Evolutionary conservation across 306 rosid genomes (phyloP).

Genomic region (Astragalus membranaceus): DNA sequence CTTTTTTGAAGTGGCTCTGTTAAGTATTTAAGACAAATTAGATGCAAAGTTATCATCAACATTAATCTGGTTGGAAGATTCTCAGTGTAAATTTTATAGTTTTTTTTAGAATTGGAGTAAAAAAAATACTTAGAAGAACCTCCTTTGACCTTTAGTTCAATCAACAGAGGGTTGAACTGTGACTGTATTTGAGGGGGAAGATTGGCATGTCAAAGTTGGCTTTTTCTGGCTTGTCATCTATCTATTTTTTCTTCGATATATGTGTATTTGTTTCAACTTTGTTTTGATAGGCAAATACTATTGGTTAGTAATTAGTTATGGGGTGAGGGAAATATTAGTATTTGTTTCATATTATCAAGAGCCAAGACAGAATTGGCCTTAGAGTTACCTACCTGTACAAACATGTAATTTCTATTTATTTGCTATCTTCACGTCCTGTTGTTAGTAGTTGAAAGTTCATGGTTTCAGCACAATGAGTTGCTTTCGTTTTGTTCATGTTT

Average conservation of each 20-base stretch:
- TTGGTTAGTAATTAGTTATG: no score
- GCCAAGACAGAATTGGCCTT: neutral
- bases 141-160: neutral
- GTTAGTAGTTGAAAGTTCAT: constrained; percentile 5
- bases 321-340: neutral
- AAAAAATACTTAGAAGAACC: neutral
- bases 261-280: neutral
- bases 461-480: neutral
- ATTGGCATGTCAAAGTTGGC: neutral
- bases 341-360: neutral
- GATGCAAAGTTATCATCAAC: neutral
- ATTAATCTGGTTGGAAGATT: neutral
- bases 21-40: neutral
- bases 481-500: neutral
- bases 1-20: neutral
- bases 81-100: neutral
- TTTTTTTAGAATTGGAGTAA: neutral
- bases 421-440: constrained; percentile 9
- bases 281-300: no score
- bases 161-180: neutral
- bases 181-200: neutral
- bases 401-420: neutral
- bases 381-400: neutral
- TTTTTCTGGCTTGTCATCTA: neutral
- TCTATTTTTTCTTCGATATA: neutral